Conservation (phyloP, 2,329 filamentous ascomycete species). For the Neonectria sp. region DNA sequence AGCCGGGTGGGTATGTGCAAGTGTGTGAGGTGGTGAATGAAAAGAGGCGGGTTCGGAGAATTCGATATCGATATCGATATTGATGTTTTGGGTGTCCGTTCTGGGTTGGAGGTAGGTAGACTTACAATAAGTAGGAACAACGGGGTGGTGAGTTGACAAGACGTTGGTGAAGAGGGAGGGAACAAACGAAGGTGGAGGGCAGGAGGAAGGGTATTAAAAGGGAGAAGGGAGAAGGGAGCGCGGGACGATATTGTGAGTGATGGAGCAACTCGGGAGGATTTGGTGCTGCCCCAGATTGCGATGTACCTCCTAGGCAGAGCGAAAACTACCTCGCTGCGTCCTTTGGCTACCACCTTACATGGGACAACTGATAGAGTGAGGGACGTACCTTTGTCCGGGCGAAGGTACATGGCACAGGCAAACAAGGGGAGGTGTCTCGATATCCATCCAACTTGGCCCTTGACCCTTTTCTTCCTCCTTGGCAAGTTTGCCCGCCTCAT, state of each 20-base stretch:
- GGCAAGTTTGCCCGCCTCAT: neutral
- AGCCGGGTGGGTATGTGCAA: neutral
- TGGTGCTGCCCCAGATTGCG: conserved; percentile 29
- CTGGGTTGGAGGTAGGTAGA: conserved; percentile 4
- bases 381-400: conserved; percentile 5
- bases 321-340: neutral
- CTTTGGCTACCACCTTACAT: neutral
- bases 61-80: neutral
- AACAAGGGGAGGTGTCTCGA: neutral
- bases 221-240: conserved; percentile 1
- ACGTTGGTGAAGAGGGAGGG: conserved; percentile 27
- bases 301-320: conserved; percentile 20
- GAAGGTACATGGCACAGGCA: neutral
- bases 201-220: conserved; percentile 29
- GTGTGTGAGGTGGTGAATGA: neutral
- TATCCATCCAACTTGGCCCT: neutral
- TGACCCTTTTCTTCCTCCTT: neutral
- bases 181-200: conserved; percentile 18
- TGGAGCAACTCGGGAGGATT: conserved; percentile 29
- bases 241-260: conserved; percentile 18
- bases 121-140: conserved; percentile 32
- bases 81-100: neutral
- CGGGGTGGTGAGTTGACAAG: conserved; percentile 29
- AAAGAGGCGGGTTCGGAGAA: neutral
- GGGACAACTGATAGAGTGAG: neutral